Evolutionary conservation across 257 asterid genomes (phyloP), one percentile per base, ranked within the genome.

Genomic region (Primulina huaijiensis): DNA sequence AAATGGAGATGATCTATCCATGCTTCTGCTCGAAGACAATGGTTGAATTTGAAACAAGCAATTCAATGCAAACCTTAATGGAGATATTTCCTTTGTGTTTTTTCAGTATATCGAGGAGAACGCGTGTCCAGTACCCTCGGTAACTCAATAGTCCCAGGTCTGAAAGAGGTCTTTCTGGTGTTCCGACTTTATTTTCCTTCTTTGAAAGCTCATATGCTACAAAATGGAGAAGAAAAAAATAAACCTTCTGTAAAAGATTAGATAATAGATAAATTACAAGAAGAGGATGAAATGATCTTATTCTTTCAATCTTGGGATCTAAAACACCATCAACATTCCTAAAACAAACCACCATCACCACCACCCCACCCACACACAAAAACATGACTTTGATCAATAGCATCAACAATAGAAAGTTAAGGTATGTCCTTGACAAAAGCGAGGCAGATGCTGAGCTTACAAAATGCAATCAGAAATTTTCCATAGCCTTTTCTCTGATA

Each of bases 111-210:
- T 90, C 99, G 30, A 93, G 83, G 63, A 89, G 95, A 20, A 93
- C 94, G 3, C 95, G 92, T 1, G 96, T 90, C 98, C 98, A 90
- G 79, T 93, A 93, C 62, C 96, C 95, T 30, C 95, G 78, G 74
- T 93, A 93, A 83, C 99, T 93, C 79, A 93, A 68, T 29, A 86
- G 86, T 31, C 97, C 99, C 29, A 93, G 82, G 78, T 93, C 97
- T n/a, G 99, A 93, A 60, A 93, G 97, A 5, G 99, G 99, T 29
- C 94, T 84, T 81, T 93, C 99, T 31, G 99, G 99, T 21, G 99
- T 89, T 52, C 99, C 97, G 60, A 87, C 97, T 80, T 93, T 93
- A 73, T 84, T 77, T 81, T 93, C 99, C 84, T 90, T 89, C 84
- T 93, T 93, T 14, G 99, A 93, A 55, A 93, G 94, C 78, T 93